Base-by-base conservation (phyloP, 1,139 yeast genomes). In the Sugiyamaella pinicola region DNA sequence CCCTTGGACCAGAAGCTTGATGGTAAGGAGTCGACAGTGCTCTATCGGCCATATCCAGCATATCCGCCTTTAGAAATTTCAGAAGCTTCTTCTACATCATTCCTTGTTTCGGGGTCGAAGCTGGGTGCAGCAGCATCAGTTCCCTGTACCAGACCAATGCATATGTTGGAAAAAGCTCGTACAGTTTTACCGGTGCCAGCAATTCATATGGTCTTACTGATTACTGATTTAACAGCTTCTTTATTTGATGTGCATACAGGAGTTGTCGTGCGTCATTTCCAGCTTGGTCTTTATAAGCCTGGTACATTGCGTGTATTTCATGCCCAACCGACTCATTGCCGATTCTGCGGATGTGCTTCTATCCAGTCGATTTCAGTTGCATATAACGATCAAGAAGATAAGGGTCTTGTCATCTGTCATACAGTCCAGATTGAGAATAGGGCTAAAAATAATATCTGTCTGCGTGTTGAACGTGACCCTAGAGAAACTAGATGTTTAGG, bases 381-480 rank as follows among this genome's bases (percentile, higher is more conserved):
- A 0, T 89, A 87, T 67, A 84, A 84, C 41, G 88, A 84, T 58
- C 69, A 70, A 21, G 84, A 80, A 53, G 73, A 78, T 0, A 61
- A 61, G 2, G 78, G 78, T 7, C 79, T 82, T 0, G 73, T 88
- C 47, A 83, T 85, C 6, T 74, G 87, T 68, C 96, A 88, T 63
- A 84, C 95, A 0, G 83, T 82, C 63, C 80, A 79, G 48, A 81
- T 85, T 49, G 88, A 84, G 55, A 86, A 85, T 64, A 76, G 85
- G 55, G 89, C 95, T 3, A 86, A 87, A 62, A 85, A 82, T 57
- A 84, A 82, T 61, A 89, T 89, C 46, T 89, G 96, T 69, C 71
- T 88, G 52, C 81, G 96, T 70, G 95, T 87, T 35, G 96, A 89
- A 69, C 84, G 96, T 78, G 96, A 89, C 70, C 89, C 93, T 1